These are phyloP conservation scores for Xylaria longipes DNA, from an alignment of 495 filamentous ascomycete species.

Conservation along the genomic window DNA sequence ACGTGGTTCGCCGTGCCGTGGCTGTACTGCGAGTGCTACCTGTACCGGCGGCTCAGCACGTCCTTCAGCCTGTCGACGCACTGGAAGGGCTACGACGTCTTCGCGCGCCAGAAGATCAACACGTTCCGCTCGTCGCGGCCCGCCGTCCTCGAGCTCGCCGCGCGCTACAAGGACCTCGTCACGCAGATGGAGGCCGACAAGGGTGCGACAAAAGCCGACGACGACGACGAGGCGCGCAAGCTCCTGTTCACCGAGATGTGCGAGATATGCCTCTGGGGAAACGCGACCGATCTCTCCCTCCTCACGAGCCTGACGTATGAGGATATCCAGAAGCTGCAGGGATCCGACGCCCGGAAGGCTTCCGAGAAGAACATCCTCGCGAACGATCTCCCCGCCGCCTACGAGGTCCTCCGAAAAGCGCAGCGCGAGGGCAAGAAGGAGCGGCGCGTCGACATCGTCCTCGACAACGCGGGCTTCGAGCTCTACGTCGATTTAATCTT, in stretches of 20 bases:
- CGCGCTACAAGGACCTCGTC: slow-evolving; percentile 69
- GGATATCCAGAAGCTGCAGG: slow-evolving; percentile 95
- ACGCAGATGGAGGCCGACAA: slow-evolving; percentile 55
- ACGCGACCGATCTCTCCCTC: slow-evolving; percentile 93
- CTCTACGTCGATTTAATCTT: slow-evolving; percentile 92
- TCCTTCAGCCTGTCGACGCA: slow-evolving; percentile 77
- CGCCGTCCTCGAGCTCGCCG: slow-evolving; percentile 87
- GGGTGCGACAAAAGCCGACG: slow-evolving; percentile 43
- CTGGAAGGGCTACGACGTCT: slow-evolving; percentile 95
- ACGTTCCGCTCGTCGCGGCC: slow-evolving; percentile 93
- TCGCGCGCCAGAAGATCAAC: slow-evolving; percentile 86
- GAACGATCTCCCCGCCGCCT: slow-evolving; percentile 80
- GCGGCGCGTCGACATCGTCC: slow-evolving; percentile 84
- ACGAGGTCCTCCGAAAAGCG: slow-evolving; percentile 69
- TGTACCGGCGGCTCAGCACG: slow-evolving; percentile 84
- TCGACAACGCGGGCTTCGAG: slow-evolving; percentile 97
- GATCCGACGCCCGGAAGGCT: slow-evolving; percentile 79
- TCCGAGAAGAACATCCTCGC: slow-evolving; percentile 88
- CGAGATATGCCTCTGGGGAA: slow-evolving; percentile 97
- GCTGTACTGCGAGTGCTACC: slow-evolving; percentile 93
- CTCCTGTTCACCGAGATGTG: slow-evolving; percentile 90
- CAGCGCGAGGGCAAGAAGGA: slow-evolving; percentile 63
- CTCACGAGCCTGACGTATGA: slow-evolving; percentile 90
- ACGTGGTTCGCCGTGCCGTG: slow-evolving; percentile 85
- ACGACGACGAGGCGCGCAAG: slow-evolving; percentile 69